Evolutionary conservation across 2,329 filamentous ascomycete genomes (phyloP), one percentile per base, ranked within the genome.

Genomic region (Epichloe coenophiala): DNA sequence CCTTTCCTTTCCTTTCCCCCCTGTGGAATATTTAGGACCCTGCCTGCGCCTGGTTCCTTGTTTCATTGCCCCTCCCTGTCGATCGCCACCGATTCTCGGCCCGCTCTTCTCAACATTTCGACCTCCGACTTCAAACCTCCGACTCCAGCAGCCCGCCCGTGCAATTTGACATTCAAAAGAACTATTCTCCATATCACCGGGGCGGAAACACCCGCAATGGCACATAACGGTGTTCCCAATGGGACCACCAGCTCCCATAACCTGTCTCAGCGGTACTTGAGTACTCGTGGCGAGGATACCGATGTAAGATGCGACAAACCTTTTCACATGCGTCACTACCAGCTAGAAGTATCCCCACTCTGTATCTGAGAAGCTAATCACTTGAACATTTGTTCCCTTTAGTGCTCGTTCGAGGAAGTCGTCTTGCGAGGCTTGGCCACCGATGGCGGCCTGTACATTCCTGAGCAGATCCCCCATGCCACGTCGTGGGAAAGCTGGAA

Each of bases 331-430:
- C 36, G 42, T 38, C 23, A 50, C 21, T 12, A 12, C 17, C 38
- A 27, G 38, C 27, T 19, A 44, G 54, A 36, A 37, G 31, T 31
- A 51, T 48, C 36, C 39, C 43, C 31, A 50, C 15, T 31, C 23
- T 21, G 13, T 8, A 5, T 23, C 8, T 12, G 19, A 33, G 39
- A 36, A n/a, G 36, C 35, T 40, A 47, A 47, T 17, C 15, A 40
- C 31, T 40, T 11, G 8, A 13, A 5, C 35, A n/a, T 15, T 39
- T 11, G 3, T 33, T 40, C 8, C 31, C 43, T 37, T 33, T 9
- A 90, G 85, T 77, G 94, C 59, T 90, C 88, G 48, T 95, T 96
- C 66, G 90, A 96, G 68, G 83, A 89, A 49, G 89, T 89, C 45
- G 88, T 95, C 40, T 75, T 95, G 57, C 94, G 95, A 68, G 89